These are phyloP conservation scores for Acanthamoeba healyi DNA, from an alignment of 208 protist genomes.

Conservation along the genomic window DNA sequence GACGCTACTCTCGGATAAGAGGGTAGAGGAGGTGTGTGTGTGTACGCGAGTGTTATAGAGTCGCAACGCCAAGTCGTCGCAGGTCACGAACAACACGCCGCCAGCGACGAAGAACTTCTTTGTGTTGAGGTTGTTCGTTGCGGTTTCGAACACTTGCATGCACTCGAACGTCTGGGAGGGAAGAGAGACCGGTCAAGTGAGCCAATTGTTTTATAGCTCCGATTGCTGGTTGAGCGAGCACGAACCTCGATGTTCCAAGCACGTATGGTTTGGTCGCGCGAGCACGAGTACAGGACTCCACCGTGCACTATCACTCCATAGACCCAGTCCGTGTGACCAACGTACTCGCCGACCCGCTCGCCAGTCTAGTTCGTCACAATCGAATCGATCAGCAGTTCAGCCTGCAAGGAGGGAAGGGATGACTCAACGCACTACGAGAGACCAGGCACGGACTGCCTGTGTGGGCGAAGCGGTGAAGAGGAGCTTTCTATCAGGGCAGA, in stretches of 20 bases:
- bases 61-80: neutral
- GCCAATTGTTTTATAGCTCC: neutral
- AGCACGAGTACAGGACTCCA: neutral
- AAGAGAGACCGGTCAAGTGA: neutral
- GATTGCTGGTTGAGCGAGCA: neutral
- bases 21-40: neutral
- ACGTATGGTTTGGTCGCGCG: conserved; percentile 19
- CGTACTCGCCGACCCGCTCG: neutral
- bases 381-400: neutral
- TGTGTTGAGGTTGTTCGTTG: conserved; percentile 40
- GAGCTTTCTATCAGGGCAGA: neutral
- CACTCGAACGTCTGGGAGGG: neutral
- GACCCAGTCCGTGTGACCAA: conserved; percentile 43
- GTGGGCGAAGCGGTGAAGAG: conserved; percentile 22
- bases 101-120: neutral
- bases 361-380: neutral
- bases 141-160: neutral
- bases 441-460: neutral
- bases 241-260: conserved; percentile 49
- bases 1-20: neutral
- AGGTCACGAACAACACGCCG: neutral
- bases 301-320: neutral
- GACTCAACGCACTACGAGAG: neutral
- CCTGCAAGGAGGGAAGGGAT: neutral
- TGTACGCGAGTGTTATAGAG: neutral